Evolutionary conservation across 805 yeast species (phyloP), one percentile per base, ranked within the genome.

Genomic region (Yarrowia phangngaensis): DNA sequence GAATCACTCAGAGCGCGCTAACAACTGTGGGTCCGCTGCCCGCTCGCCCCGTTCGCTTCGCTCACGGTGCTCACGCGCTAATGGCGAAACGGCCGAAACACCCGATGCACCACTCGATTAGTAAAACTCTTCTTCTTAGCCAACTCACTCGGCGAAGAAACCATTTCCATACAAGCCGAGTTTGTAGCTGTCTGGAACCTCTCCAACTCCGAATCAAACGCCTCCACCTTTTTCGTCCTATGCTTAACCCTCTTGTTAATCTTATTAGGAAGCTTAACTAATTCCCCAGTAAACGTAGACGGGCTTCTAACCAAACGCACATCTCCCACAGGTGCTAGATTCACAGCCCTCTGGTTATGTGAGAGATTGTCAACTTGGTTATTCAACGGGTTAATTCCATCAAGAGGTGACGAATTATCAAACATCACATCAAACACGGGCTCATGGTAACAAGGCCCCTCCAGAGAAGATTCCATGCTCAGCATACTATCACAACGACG

Each of bases 391-490:
- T 38, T 38, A 9, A 38, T 38, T 6, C 32, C 45, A 6, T 27
- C 45, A 4, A 38, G 19, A 2, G 45, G 45, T 3, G 45, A 26
- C 3, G 45, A 38, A 14, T 38, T 38, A 32, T 38, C 45, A 11
- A 8, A 38, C 13, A 26, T 28, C 1, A 38, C 45, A 6, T 24
- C 31, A 14, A 38, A 38, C 0, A 27, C 45, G 6, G 45, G 45
- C 32, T 38, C 45, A 13, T 38, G 45, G 45, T n/a, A 27, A 19
- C 45, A 38, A 6, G 45, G 45, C 16, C 19, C 19, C 24, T 38
- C 45, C 1, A 17, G 32, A 4, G 31, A 8, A 12, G 29, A 35
- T 7, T 38, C 43, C n/a, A 24, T 28, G 8, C 31, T 22, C 4
- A 32, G 27, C 17, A 27, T 3, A 8, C 26, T 19, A 6, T 19